phyloP scores from a whole-genome alignment of 225 moss, liverwort and hornwort species.

The Lunularia cruciata region DNA sequence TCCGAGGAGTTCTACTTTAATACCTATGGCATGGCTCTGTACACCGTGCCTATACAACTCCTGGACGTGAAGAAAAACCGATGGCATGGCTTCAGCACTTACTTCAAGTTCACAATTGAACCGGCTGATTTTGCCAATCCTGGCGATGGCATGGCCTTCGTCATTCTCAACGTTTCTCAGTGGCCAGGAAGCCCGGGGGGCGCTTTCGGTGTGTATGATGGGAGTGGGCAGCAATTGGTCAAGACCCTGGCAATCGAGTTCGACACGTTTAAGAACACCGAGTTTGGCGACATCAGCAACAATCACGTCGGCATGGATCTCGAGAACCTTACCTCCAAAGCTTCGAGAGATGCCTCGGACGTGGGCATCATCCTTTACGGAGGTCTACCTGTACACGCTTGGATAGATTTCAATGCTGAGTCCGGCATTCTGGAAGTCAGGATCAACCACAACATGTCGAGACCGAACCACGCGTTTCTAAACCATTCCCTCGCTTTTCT shows the following conservation, averaged over 20 bases:
- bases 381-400: neutral
- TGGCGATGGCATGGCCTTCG: conserved; percentile 52
- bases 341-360: conserved; percentile 1
- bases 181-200: conserved; percentile 24
- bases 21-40: conserved; percentile 18
- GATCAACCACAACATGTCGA: conserved; percentile 9
- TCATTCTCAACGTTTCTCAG: conserved; percentile 22
- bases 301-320: conserved; percentile 41
- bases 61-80: conserved; percentile 5
- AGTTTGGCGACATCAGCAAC: conserved; percentile 28
- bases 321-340: conserved; percentile 11
- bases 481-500: conserved; percentile 11
- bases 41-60: conserved; percentile 13
- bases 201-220: conserved; percentile 38
- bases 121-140: conserved; percentile 2
- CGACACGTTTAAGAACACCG: conserved; percentile 30
- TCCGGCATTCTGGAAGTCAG: conserved; percentile 20
- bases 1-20: conserved; percentile 19
- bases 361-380: conserved; percentile 26
- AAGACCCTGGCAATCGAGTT: conserved; percentile 56
- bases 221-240: conserved; percentile 22
- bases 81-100: conserved; percentile 10
- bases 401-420: conserved; percentile 33
- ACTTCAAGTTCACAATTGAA: conserved; percentile 11
- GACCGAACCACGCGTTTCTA: conserved; percentile 19